phyloP scores from a whole-genome alignment of 106 monocot species.

The Triglochin maritima region DNA sequence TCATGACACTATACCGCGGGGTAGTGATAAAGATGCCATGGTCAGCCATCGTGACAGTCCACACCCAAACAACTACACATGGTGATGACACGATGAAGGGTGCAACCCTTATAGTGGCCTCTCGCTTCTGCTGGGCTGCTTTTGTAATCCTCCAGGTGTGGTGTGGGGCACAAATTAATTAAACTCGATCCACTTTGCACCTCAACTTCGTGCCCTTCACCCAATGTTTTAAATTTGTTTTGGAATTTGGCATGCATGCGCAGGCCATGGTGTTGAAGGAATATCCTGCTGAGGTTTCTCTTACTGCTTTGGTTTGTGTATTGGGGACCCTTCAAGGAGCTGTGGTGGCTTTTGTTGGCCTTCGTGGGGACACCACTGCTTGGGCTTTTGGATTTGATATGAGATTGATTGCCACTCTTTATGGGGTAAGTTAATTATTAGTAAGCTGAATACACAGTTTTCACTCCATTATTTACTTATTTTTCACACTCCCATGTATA shows the following conservation, averaged over 20 bases:
- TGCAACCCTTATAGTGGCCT: not conserved
- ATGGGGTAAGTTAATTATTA: slow-evolving; percentile 12
- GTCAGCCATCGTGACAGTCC: not conserved
- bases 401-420: slow-evolving; percentile 9
- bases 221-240: not conserved
- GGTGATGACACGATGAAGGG: not conserved
- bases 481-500: no score
- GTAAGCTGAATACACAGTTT: no score
- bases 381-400: slow-evolving; percentile 19
- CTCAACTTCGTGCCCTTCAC: no score
- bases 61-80: not conserved
- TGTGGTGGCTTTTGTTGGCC: slow-evolving; percentile 11
- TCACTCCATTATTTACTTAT: no score
- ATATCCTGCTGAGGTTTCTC: slow-evolving; percentile 5
- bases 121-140: slow-evolving; percentile 6
- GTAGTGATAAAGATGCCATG: not conserved
- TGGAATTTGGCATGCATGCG: not conserved
- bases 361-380: not conserved
- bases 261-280: slow-evolving; percentile 13
- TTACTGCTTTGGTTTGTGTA: slow-evolving; percentile 7
- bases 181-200: not conserved
- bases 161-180: not conserved
- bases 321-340: slow-evolving; percentile 7
- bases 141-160: slow-evolving; percentile 10
- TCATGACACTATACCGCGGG: slow-evolving; percentile 6